These are phyloP conservation scores for Penicillium sp. DNA, from an alignment of 2,329 filamentous ascomycete species.

Conservation along the genomic window DNA sequence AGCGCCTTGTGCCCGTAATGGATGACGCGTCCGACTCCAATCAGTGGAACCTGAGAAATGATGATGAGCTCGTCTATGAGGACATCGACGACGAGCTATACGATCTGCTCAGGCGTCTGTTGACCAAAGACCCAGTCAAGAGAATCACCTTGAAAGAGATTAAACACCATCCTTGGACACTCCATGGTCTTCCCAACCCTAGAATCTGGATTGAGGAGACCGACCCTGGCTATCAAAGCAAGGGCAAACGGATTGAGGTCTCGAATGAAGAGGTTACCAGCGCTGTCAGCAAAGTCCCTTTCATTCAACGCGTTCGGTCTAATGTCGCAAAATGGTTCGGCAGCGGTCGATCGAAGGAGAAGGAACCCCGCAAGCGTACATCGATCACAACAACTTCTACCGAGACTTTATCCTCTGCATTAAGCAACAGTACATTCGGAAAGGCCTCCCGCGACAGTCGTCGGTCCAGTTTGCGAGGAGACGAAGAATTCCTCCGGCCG, in stretches of 20 bases:
- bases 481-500: conserved; percentile 55
- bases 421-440: conserved; percentile 55
- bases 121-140: conserved; percentile 84
- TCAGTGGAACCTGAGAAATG: conserved; percentile 57
- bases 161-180: conserved; percentile 90
- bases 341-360: conserved; percentile 41
- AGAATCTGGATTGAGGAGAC: conserved; percentile 89
- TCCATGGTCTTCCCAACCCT: conserved; percentile 71
- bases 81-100: conserved; percentile 75
- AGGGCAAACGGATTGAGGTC: conserved; percentile 85
- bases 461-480: conserved; percentile 57
- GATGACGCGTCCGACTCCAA: conserved; percentile 45
- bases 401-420: conserved; percentile 55
- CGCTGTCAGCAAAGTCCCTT: conserved; percentile 84
- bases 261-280: conserved; percentile 85
- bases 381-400: conserved; percentile 52
- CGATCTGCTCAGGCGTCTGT: conserved; percentile 74
- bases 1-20: conserved; percentile 72
- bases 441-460: conserved; percentile 51
- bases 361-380: conserved; percentile 50
- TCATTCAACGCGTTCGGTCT: conserved; percentile 80
- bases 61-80: conserved; percentile 80
- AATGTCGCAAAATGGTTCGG: conserved; percentile 66
- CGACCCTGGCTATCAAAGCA: conserved; percentile 73
- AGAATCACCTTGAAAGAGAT: conserved; percentile 88